A percentile compares a stretch with the other conserved stretches of the same genome.
Evolutionary conservation across 208 protist species (phyloP).

Genomic region (Leishmania braziliensis): DNA sequence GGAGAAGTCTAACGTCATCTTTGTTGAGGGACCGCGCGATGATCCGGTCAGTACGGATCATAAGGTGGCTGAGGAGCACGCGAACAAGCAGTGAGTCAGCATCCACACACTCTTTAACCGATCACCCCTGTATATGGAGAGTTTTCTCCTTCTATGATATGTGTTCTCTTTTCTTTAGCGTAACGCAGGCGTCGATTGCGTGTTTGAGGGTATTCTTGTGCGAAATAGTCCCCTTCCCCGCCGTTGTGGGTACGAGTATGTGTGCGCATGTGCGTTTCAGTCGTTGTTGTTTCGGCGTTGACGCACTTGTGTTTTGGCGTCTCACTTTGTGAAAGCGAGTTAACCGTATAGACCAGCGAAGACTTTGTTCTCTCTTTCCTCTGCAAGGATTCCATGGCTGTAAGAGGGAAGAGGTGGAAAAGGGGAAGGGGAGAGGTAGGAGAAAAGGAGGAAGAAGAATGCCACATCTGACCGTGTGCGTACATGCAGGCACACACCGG

Average conservation of each 20-base stretch:
- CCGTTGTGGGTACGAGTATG: not conserved
- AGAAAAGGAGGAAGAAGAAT: not conserved
- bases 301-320: not conserved
- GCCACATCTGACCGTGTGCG: not conserved
- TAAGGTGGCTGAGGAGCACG: constrained; percentile 28
- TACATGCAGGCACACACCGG: not conserved
- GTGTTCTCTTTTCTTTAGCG: not conserved
- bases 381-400: not conserved
- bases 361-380: not conserved
- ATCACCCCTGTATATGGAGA: not conserved
- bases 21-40: constrained; percentile 67
- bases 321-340: not conserved
- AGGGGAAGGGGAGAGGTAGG: not conserved
- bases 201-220: not conserved
- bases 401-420: not conserved
- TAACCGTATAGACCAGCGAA: not conserved
- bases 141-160: not conserved
- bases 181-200: not conserved
- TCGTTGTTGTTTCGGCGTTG: not conserved
- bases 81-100: constrained; percentile 13
- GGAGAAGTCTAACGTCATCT: constrained; percentile 90
- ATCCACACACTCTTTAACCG: not conserved
- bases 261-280: not conserved
- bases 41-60: constrained; percentile 14
- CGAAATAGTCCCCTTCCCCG: not conserved